Conservation (phyloP, 2,329 filamentous ascomycete genomes). For the Clarireedia homoeocarpa region DNA sequence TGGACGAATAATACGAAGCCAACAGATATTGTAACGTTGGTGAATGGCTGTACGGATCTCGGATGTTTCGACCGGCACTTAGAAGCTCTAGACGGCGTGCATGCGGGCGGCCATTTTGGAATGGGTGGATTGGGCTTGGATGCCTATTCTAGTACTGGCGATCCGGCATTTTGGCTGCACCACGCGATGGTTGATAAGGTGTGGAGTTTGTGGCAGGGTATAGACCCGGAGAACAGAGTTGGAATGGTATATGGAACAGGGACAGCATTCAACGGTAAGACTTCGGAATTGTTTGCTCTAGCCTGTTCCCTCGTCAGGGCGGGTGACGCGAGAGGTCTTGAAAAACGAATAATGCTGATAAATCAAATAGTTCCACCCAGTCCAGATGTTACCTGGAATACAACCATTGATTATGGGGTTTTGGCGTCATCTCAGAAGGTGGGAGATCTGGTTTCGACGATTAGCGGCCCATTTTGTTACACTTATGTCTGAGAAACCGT, state of each 20-base stretch:
- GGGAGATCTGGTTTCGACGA: slow-evolving; percentile 32
- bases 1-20: background rate
- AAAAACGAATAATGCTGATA: background rate
- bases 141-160: slow-evolving; percentile 35
- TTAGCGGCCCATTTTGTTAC: slow-evolving; percentile 33
- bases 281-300: background rate
- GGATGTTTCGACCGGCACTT: background rate
- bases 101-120: background rate
- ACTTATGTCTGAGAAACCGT: slow-evolving; percentile 30
- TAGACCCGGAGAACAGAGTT: slow-evolving; percentile 14
- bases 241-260: slow-evolving; percentile 9
- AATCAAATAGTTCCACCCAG: background rate
- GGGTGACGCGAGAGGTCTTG: no score
- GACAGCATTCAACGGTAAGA: background rate
- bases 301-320: no score
- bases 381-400: background rate
- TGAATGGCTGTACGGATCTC: background rate
- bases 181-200: slow-evolving; percentile 38
- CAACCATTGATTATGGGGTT: background rate
- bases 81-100: background rate
- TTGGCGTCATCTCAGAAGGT: background rate
- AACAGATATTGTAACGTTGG: background rate
- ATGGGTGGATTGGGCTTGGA: slow-evolving; percentile 22
- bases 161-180: slow-evolving; percentile 39
- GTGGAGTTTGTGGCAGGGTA: slow-evolving; percentile 40